Evolutionary conservation across 768 basidiomycete species (phyloP).

Genomic region (Boletales sp.): DNA sequence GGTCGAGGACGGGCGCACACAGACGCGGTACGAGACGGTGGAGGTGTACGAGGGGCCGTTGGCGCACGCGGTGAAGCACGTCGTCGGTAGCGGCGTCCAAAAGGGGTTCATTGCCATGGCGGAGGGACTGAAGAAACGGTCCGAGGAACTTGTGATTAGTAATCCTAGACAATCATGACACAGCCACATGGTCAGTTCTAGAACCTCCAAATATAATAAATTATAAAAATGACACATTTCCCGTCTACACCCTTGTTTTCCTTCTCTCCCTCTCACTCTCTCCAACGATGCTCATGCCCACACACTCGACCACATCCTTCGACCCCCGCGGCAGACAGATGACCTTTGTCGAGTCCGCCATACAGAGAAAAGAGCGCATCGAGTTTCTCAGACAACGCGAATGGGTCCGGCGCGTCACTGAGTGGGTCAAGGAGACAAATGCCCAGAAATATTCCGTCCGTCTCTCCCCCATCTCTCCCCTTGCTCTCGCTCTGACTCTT

Average conservation of each 20-base stretch:
- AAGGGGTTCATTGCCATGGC: conserved; percentile 52
- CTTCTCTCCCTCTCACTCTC: background rate
- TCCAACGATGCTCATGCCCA: conserved; percentile 2
- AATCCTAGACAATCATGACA: conserved; percentile 25
- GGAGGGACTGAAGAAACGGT: conserved; percentile 49
- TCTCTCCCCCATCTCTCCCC: background rate
- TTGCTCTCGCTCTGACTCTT: background rate
- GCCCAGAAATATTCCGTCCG: conserved; percentile 25
- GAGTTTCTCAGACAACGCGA: conserved; percentile 50
- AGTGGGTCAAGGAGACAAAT: conserved; percentile 34
- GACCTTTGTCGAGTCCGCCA: conserved; percentile 40
- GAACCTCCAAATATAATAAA: conserved; percentile 10
- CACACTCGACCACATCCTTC: conserved; percentile 19
- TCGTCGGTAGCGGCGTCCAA: conserved; percentile 41
- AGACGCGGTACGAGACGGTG: conserved; percentile 61
- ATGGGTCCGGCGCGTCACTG: conserved; percentile 38
- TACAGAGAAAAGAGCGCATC: conserved; percentile 48
- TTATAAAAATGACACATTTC: conserved; percentile 17
- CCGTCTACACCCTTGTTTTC: background rate
- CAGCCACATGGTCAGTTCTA: conserved; percentile 25
- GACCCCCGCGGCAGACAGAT: conserved; percentile 45
- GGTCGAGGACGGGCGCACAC: conserved; percentile 39
- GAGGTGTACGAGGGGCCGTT: conserved; percentile 57
- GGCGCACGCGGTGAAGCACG: conserved; percentile 50
- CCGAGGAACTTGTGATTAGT: conserved; percentile 35